Percentiles rank a stretch among this genome's conserved stretches.
Conservation (phyloP, 345 rosid species). For the Zanthoxylum bungeanum region DNA sequence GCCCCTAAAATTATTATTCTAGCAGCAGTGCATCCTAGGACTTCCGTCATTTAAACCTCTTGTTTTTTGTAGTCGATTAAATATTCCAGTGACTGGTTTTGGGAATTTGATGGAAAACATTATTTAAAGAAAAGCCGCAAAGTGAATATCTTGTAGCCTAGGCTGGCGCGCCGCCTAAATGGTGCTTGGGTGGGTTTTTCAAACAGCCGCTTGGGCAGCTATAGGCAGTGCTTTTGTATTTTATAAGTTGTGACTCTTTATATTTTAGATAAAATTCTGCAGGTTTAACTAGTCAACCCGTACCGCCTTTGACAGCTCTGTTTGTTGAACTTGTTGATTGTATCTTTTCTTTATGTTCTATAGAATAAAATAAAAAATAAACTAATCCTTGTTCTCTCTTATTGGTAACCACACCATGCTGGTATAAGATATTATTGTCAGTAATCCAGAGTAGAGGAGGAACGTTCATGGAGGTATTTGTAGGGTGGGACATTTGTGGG, state of each 20-base stretch:
- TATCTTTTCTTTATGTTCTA: neutral
- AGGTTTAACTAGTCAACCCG: no score
- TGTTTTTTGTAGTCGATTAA: neutral
- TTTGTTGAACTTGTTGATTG: neutral
- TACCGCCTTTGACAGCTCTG: no score
- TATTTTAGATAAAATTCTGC: no score
- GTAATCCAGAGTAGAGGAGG: neutral
- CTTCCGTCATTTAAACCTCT: neutral
- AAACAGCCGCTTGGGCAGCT: no score
- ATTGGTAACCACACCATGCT: neutral
- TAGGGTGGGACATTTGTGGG: neutral
- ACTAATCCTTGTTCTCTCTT: neutral
- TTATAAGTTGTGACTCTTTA: no score
- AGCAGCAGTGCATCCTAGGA: neutral
- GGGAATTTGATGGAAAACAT: neutral
- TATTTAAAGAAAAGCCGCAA: neutral
- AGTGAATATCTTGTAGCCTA: neutral
- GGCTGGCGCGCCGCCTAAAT: no score
- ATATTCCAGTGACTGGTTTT: neutral
- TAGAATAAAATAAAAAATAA: neutral
- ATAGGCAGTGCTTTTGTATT: no score
- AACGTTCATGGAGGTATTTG: neutral
- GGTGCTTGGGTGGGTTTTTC: no score
- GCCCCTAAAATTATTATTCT: no score
- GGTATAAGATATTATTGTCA: neutral